A percentile compares a stretch with the other conserved stretches of the same genome.
Evolutionary conservation across 768 basidiomycete genomes (phyloP).

Genomic region (Termitomyces heimii): DNA sequence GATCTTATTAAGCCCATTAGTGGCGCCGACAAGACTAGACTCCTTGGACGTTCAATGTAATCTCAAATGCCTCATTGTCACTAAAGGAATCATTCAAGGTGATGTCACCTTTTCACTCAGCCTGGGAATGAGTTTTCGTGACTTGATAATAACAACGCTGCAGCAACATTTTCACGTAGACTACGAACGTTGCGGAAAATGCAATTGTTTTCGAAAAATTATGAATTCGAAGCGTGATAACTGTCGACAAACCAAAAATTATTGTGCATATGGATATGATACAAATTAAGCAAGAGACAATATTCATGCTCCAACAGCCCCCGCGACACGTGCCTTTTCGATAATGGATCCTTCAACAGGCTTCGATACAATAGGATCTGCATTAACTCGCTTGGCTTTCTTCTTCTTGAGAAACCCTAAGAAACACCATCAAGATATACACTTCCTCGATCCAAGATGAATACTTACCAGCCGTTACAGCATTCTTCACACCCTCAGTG

Average conservation of each 20-base stretch:
- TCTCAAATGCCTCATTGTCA: not conserved
- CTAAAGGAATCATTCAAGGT: not conserved
- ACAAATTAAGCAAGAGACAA: not conserved
- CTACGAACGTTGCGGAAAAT: not conserved
- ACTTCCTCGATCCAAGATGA: not conserved
- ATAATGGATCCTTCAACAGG: not conserved
- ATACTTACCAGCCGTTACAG: slow-evolving; percentile 72
- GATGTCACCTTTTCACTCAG: no score
- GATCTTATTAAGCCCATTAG: not conserved
- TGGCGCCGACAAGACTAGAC: not conserved
- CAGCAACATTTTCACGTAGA: not conserved
- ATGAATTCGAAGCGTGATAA: not conserved
- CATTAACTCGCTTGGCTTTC: slow-evolving; percentile 46
- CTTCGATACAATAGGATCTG: not conserved
- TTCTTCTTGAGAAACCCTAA: slow-evolving; percentile 72
- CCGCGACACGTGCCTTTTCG: slow-evolving; percentile 5
- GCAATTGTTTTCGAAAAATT: no score
- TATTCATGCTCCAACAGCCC: slow-evolving; percentile 12
- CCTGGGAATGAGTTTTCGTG: not conserved
- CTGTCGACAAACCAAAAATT: not conserved
- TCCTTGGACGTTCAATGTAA: not conserved
- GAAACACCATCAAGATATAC: not conserved
- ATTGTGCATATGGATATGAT: not conserved
- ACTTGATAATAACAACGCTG: not conserved
- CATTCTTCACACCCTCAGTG: slow-evolving; percentile 86